These are phyloP conservation scores for Phytophthora constricta DNA, from an alignment of 352 stramenopile genomes.

Conservation along the genomic window DNA sequence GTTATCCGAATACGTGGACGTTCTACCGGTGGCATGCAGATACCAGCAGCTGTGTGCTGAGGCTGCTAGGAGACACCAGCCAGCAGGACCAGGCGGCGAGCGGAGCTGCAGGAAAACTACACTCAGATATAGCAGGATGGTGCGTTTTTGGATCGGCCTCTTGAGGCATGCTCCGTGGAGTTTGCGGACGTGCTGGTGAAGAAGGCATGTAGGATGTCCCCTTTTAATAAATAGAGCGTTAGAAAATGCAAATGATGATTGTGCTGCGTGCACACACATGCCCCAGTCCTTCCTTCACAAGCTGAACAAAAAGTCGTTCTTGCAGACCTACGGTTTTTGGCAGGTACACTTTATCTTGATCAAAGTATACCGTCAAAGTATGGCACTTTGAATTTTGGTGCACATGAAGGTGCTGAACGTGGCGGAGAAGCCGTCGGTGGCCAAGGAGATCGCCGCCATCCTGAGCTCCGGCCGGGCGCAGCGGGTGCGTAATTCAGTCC, in stretches of 20 bases:
- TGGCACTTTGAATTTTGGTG: background rate
- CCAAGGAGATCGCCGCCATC: constrained; percentile 96
- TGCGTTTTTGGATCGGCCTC: constrained; percentile 26
- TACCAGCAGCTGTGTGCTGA: background rate
- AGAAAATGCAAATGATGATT: constrained; percentile 39
- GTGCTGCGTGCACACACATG: background rate
- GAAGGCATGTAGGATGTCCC: constrained; percentile 22
- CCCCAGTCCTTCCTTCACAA: no score
- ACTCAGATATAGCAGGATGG: constrained; percentile 22
- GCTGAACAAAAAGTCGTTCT: no score
- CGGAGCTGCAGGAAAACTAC: constrained; percentile 32
- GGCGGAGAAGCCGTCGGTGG: constrained; percentile 99
- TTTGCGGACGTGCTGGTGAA: constrained; percentile 7
- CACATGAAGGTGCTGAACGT: constrained; percentile 95
- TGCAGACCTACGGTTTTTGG: no score
- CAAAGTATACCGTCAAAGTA: no score
- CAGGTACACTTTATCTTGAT: no score
- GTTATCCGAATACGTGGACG: constrained; percentile 20
- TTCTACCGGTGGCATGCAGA: constrained; percentile 19
- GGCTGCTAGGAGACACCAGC: constrained; percentile 5
- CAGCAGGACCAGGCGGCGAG: constrained; percentile 13
- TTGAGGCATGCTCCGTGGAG: background rate
- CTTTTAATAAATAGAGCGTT: constrained; percentile 49
- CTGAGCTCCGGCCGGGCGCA: constrained; percentile 77
- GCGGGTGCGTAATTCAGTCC: constrained; percentile 49